A percentile compares a stretch with the other conserved stretches of the same genome.
These are phyloP conservation scores for Lactarius indigo DNA, from an alignment of 768 basidiomycete species.

Conservation along the genomic window DNA sequence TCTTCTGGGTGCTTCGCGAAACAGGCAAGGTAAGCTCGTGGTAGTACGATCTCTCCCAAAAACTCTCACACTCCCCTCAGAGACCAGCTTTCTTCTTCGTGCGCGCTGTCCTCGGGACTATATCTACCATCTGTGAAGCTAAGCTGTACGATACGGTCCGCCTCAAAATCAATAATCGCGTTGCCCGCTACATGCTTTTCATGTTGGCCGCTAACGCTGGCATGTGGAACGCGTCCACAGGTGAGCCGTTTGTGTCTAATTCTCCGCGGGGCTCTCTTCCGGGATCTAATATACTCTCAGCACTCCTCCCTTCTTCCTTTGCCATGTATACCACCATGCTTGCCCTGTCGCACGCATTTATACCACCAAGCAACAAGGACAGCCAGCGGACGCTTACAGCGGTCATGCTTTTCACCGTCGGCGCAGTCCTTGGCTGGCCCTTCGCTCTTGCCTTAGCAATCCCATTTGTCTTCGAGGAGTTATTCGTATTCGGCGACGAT, in stretches of 20 bases:
- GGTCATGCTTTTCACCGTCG: conserved; percentile 70
- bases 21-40: conserved; percentile 63
- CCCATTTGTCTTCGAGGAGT: conserved; percentile 88
- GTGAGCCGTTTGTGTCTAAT: conserved; percentile 41
- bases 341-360: conserved; percentile 68
- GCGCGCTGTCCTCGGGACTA: conserved; percentile 69
- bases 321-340: conserved; percentile 86
- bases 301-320: conserved; percentile 93
- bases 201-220: conserved; percentile 82
- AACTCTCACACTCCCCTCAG: conserved; percentile 39
- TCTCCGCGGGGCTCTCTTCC: background rate
- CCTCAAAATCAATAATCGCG: conserved; percentile 80
- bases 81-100: conserved; percentile 86
- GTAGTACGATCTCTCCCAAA: conserved; percentile 15
- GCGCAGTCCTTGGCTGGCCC: conserved; percentile 94
- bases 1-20: conserved; percentile 45
- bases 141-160: conserved; percentile 78
- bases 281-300: conserved; percentile 38
- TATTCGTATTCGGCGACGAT: conserved; percentile 75
- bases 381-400: conserved; percentile 57
- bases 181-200: conserved; percentile 92
- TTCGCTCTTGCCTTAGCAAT: conserved; percentile 85
- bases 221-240: conserved; percentile 90
- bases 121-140: conserved; percentile 75
- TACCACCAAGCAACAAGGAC: conserved; percentile 52